phyloP scores from a whole-genome alignment of 2,329 filamentous ascomycete genomes.

The Neofusicoccum parvum region DNA sequence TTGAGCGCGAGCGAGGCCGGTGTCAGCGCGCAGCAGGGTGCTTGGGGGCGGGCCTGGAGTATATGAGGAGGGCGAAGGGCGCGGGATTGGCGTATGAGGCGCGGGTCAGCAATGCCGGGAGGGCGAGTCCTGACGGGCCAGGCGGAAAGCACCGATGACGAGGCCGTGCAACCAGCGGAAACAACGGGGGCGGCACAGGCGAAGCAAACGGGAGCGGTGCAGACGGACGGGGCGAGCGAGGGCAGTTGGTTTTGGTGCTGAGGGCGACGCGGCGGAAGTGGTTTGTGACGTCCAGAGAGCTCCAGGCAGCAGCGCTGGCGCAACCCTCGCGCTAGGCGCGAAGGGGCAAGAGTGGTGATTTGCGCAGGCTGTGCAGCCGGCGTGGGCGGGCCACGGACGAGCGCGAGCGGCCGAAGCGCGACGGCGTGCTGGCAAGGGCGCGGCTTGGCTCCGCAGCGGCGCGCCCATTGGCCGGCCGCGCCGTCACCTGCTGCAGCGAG shows the following conservation, averaged over 20 bases:
- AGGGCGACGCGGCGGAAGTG: background rate
- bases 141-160: conserved; percentile 14
- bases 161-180: conserved; percentile 18
- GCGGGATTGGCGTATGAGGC: conserved; percentile 13
- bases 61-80: conserved; percentile 21
- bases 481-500: background rate
- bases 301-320: conserved; percentile 9
- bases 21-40: background rate
- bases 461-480: background rate
- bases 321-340: background rate
- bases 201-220: background rate
- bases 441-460: background rate
- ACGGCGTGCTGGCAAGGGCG: background rate
- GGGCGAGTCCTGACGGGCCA: background rate
- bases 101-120: background rate
- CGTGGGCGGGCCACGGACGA: background rate
- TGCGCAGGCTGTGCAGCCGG: conserved; percentile 1
- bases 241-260: conserved; percentile 20
- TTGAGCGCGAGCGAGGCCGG: background rate
- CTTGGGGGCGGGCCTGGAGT: background rate
- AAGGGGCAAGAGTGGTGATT: background rate
- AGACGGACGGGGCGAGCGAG: conserved; percentile 1
- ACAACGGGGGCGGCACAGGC: background rate
- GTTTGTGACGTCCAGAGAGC: background rate
- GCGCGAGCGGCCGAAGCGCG: conserved; percentile 7